Evolutionary conservation across 2,329 filamentous ascomycete genomes (phyloP).

Genomic region (Fusarium kyushuense): DNA sequence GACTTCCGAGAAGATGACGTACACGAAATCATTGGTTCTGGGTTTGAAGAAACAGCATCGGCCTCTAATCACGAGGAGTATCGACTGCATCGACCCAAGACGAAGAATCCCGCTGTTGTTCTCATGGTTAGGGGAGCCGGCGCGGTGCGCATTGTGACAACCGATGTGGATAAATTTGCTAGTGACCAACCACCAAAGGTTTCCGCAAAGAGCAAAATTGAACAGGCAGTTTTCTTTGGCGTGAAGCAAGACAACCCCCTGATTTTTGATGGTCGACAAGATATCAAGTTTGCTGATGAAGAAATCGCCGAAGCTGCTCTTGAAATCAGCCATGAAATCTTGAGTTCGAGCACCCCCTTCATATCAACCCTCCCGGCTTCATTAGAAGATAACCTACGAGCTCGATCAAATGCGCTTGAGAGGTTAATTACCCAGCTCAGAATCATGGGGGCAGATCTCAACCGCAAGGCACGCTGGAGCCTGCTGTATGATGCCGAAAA

Average conservation of each 20-base stretch:
- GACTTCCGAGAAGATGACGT: slow-evolving; percentile 77
- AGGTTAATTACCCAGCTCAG: slow-evolving; percentile 80
- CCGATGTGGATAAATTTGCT: slow-evolving; percentile 70
- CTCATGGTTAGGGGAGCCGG: slow-evolving; percentile 73
- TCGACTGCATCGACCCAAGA: slow-evolving; percentile 64
- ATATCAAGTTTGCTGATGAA: slow-evolving; percentile 73
- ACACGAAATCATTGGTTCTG: slow-evolving; percentile 73
- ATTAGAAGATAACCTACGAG: slow-evolving; percentile 82
- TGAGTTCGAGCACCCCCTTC: slow-evolving; percentile 80
- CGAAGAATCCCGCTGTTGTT: slow-evolving; percentile 72
- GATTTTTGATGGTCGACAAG: slow-evolving; percentile 78
- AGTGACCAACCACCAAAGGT: slow-evolving; percentile 71
- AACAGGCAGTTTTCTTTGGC: slow-evolving; percentile 95
- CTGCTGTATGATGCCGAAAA: slow-evolving; percentile 93
- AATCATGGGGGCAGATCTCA: slow-evolving; percentile 73
- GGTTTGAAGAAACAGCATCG: slow-evolving; percentile 68
- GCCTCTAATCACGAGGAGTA: slow-evolving; percentile 57
- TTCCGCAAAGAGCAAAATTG: slow-evolving; percentile 88
- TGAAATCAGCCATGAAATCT: slow-evolving; percentile 82
- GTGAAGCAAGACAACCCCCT: slow-evolving; percentile 85
- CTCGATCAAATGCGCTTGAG: slow-evolving; percentile 78
- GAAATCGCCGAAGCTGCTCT: slow-evolving; percentile 84
- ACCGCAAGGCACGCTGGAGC: slow-evolving; percentile 78
- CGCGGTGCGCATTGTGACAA: slow-evolving; percentile 68
- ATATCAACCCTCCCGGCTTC: slow-evolving; percentile 80